These are phyloP conservation scores for Amoebophrya sp. DNA, from an alignment of 169 alveolate genomes.

Conservation along the genomic window DNA sequence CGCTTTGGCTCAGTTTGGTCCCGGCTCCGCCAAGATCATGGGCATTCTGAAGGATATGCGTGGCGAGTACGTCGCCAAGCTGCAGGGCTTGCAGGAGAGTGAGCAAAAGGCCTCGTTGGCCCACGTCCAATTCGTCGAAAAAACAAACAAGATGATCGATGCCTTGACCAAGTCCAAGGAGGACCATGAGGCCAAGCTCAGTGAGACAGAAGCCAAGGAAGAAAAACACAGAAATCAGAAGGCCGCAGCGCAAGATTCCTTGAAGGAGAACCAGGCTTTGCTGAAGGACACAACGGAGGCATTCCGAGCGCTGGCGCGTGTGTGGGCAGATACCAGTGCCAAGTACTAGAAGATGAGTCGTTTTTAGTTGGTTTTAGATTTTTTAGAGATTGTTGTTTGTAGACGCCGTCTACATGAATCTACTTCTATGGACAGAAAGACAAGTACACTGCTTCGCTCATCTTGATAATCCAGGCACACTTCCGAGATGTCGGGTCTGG, in stretches of 20 bases:
- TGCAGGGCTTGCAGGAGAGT: background rate
- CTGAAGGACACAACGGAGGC: conserved; percentile 20
- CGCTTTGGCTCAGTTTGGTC: background rate
- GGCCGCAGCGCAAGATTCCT: background rate
- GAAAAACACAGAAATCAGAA: background rate
- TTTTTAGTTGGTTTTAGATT: too few relatives aligned
- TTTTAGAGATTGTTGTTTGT: too few relatives aligned
- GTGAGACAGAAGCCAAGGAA: background rate
- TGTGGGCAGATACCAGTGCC: background rate
- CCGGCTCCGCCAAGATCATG: background rate
- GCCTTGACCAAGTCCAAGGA: background rate
- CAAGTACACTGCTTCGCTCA: too few relatives aligned
- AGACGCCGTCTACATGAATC: too few relatives aligned
- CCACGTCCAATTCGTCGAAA: background rate
- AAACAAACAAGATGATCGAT: background rate
- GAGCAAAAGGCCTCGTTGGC: background rate
- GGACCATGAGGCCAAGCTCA: background rate
- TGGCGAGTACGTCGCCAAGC: background rate
- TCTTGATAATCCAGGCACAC: too few relatives aligned
- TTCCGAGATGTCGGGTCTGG: background rate
- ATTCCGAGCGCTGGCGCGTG: background rate
- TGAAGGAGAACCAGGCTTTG: background rate
- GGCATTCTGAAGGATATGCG: conserved; percentile 11
- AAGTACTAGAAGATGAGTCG: too few relatives aligned
- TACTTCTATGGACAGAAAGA: too few relatives aligned